Conservation (phyloP, 2,329 filamentous ascomycete genomes). For the Lachnellula cervina region DNA sequence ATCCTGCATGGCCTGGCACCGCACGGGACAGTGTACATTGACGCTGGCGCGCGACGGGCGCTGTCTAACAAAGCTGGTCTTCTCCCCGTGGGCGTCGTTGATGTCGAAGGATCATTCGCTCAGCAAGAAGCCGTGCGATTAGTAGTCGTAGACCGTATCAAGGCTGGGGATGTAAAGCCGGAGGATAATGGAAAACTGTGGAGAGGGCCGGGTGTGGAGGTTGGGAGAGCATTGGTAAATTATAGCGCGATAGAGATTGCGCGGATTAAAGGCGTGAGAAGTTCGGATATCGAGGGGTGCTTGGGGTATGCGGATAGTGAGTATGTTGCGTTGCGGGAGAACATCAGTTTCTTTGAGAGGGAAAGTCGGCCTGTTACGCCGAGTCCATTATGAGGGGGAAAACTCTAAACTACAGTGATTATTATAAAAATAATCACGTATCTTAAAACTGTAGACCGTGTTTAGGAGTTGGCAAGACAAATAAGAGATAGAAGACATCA, state of each 20-base stretch:
- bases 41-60: slow-evolving; percentile 79
- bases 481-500: background rate
- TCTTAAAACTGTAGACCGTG: background rate
- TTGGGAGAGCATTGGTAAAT: slow-evolving; percentile 86
- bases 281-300: slow-evolving; percentile 71
- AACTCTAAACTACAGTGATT: too few relatives aligned
- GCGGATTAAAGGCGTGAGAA: slow-evolving; percentile 79
- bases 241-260: slow-evolving; percentile 83
- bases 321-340: slow-evolving; percentile 85
- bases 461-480: background rate
- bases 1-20: slow-evolving; percentile 86
- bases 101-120: slow-evolving; percentile 80
- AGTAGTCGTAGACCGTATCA: slow-evolving; percentile 64
- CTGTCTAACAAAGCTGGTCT: slow-evolving; percentile 80
- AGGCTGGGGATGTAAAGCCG: background rate
- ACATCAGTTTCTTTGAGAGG: slow-evolving; percentile 61
- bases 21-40: slow-evolving; percentile 88
- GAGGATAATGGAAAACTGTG: slow-evolving; percentile 38
- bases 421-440: too few relatives aligned
- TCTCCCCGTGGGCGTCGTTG: slow-evolving; percentile 84
- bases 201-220: slow-evolving; percentile 58
- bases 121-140: slow-evolving; percentile 90
- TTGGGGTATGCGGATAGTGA: slow-evolving; percentile 92
- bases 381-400: slow-evolving; percentile 14
- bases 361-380: slow-evolving; percentile 31